Conservation (phyloP, 2,329 filamentous ascomycete species). For the Epichloe sp. region DNA sequence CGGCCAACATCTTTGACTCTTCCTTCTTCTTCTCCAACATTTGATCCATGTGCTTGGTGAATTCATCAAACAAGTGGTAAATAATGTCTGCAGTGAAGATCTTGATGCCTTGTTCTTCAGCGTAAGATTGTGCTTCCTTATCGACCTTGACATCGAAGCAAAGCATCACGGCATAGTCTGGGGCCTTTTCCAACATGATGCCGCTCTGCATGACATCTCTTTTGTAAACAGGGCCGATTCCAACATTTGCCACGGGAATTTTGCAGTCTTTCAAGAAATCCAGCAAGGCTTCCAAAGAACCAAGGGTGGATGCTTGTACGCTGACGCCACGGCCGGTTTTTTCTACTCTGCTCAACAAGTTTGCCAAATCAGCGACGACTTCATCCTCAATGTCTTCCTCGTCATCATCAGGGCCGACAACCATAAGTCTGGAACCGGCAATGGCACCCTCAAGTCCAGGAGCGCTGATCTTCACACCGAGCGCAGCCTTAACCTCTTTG, state of each 20-base stretch:
- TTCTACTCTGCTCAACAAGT: constrained; percentile 80
- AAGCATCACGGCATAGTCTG: constrained; percentile 96
- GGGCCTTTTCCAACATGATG: constrained; percentile 90
- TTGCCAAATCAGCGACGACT: constrained; percentile 87
- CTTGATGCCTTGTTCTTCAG: constrained; percentile 89
- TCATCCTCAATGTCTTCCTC: constrained; percentile 95
- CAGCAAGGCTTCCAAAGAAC: constrained; percentile 87
- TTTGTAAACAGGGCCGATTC: constrained; percentile 95
- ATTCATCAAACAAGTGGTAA: constrained; percentile 94
- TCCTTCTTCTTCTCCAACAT: constrained; percentile 88
- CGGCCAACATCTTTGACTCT: constrained; percentile 85
- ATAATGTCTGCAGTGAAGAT: constrained; percentile 99
- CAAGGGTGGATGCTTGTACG: constrained; percentile 92
- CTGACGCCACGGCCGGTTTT: constrained; percentile 89
- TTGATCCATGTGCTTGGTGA: constrained; percentile 86
- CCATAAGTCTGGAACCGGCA: constrained; percentile 85
- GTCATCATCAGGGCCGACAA: constrained; percentile 89
- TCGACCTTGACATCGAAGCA: constrained; percentile 99
- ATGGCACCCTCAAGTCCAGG: constrained; percentile 93
- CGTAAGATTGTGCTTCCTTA: constrained; percentile 84
- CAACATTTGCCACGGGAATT: constrained; percentile 94
- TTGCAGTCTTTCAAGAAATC: constrained; percentile 94
- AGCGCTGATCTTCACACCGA: constrained; percentile 97
- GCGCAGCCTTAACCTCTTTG: constrained; percentile 95
- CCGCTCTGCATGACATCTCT: constrained; percentile 93